Conservation (phyloP, 352 stramenopile species). For the Phytophthora foliorum region DNA sequence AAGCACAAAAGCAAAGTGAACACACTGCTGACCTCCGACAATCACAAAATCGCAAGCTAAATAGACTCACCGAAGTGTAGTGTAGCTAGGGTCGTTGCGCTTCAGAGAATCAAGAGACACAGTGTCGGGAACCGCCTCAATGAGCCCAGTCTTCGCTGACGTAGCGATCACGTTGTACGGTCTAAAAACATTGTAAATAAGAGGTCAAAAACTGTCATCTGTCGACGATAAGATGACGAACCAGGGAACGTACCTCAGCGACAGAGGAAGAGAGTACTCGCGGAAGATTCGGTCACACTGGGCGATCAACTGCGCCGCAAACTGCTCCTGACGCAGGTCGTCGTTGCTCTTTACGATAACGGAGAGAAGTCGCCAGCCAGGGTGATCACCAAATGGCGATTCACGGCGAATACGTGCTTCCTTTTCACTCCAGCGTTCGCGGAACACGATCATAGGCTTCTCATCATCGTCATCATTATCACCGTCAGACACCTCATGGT, state of each 20-base stretch:
- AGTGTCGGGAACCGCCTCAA: conserved; percentile 97
- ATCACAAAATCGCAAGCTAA: conserved; percentile 18
- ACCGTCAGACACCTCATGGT: conserved; percentile 17
- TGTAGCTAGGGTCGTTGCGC: conserved; percentile 87
- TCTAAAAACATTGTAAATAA: conserved; percentile 37
- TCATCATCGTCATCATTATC: conserved; percentile 54
- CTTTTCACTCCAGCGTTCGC: conserved; percentile 86
- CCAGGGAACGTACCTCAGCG: conserved; percentile 66
- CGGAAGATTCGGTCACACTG: conserved; percentile 97
- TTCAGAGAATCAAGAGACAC: conserved; percentile 98
- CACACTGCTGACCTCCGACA: conserved; percentile 16
- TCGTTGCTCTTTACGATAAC: conserved; percentile 99
- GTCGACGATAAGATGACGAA: conserved; percentile 43
- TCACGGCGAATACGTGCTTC: conserved; percentile 69
- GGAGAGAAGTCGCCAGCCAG: conserved; percentile 76
- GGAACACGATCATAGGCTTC: conserved; percentile 83
- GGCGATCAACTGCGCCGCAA: conserved; percentile 97
- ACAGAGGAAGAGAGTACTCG: conserved; percentile 94
- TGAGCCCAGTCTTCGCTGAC: conserved; percentile 93
- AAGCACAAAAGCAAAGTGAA: conserved; percentile 3
- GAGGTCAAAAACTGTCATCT: conserved; percentile 31
- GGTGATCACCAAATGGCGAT: conserved; percentile 62
- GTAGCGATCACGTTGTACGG: conserved; percentile 98
- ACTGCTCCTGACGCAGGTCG: conserved; percentile 98
- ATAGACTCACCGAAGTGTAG: conserved; percentile 89